Base-by-base conservation (phyloP, 495 filamentous ascomycete species). In the Xylaria longipes region DNA sequence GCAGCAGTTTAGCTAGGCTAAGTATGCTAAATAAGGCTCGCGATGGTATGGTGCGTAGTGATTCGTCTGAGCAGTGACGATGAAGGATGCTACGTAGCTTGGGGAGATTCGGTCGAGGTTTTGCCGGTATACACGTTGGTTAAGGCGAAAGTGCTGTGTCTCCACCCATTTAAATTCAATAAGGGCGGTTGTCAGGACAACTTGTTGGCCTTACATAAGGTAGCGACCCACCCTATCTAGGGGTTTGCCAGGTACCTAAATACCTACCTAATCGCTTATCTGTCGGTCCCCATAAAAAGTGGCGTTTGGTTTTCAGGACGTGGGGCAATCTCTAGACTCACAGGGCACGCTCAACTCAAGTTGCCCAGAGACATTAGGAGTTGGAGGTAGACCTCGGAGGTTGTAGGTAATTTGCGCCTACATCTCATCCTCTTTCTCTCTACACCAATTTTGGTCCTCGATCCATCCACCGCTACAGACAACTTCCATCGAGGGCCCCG, bases 1-100 rank as follows among this genome's bases (percentile, higher is more conserved):
- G 25, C 65, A 43, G 70, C 43, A 58, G 27, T 50, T 56, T 37
- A 75, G 69, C 29, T 71, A 74, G 75, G 72, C 52, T 78, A 58
- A 61, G 57, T 65, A 43, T 65, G 60, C 50, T 57, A 39, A 61
- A 17, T 8, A 25, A 37, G 25, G 25, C 39, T 22, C 27, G 41
- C 60, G 5, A 27, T n/a, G 31, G 45, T 60, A 29, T 70, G 45
- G 5, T n/a, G 22, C n/a, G 35, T 12, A 58, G 45, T 45, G 17
- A 29, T 56, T 41, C 22, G 69, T 25, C n/a, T 48, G 50, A 66
- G 39, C 25, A 57, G 50, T 50, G 14, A 17, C 22, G 27, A 66
- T 60, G 62, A 48, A 58, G 11, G 61, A 48, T 66, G 39, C 60
- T 65, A 54, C 57, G 68, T 63, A 31, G 56, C 22, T 33, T 56